These are phyloP conservation scores for Cercophora scortea DNA, from an alignment of 495 filamentous ascomycete species.

Conservation along the genomic window DNA sequence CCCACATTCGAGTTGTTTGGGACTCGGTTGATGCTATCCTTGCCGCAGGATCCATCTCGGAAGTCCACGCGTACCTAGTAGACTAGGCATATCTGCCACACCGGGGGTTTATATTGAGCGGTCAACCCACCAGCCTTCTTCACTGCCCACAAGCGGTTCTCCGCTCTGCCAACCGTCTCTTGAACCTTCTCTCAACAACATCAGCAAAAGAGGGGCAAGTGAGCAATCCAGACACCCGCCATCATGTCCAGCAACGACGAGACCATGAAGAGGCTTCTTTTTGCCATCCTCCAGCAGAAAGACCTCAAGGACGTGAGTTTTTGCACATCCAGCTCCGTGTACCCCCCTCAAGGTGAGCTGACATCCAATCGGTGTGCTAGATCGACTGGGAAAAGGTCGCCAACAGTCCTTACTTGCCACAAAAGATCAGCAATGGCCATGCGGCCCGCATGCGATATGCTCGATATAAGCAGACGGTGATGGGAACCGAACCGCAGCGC, in stretches of 20 bases:
- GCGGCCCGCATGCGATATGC: slow-evolving; percentile 76
- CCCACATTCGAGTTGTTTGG: slow-evolving; percentile 12
- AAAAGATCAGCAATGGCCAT: slow-evolving; percentile 70
- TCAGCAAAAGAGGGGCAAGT: no score
- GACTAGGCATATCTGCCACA: no score
- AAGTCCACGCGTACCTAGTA: no score
- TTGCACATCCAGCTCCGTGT: background rate
- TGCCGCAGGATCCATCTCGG: slow-evolving; percentile 4
- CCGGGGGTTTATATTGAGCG: no score
- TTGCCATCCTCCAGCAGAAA: slow-evolving; percentile 68
- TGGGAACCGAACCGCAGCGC: slow-evolving; percentile 32
- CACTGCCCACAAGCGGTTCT: no score
- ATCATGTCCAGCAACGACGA: slow-evolving; percentile 43
- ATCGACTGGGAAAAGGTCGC: slow-evolving; percentile 71
- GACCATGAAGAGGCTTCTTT: slow-evolving; percentile 56
- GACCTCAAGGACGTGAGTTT: slow-evolving; percentile 62
- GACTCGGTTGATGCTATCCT: slow-evolving; percentile 19
- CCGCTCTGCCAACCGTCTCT: no score
- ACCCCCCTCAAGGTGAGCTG: background rate
- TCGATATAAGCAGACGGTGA: slow-evolving; percentile 48
- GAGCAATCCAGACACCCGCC: background rate
- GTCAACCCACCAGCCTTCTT: no score
- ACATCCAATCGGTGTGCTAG: slow-evolving; percentile 24
- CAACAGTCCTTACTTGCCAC: slow-evolving; percentile 35
- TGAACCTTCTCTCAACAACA: no score